Base-by-base conservation (phyloP, 441 rosid species). In the Pelargonium australe region DNA sequence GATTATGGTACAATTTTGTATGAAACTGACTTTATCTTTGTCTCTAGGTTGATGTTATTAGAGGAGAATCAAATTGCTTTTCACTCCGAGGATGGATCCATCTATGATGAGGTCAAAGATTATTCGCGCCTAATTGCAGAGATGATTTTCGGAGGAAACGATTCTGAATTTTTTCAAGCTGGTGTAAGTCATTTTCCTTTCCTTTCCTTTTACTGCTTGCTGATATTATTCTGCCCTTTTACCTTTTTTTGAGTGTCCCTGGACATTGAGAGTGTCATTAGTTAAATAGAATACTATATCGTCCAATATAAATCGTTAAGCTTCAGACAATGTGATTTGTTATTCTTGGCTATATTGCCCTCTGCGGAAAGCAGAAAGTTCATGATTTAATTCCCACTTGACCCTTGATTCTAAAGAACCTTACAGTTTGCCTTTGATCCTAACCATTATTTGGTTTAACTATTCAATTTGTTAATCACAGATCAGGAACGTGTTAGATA, bases 1-100 rank as follows among this genome's bases (percentile, higher is more conserved):
- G 60, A 17, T 53, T 14, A 16, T 53, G 60, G 7, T 14, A 6
- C 4, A 20, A 53, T 14, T 14, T 5, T 14, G 60, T 53, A 17
- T 6, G 23, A 53, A 16, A 53, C 4, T 53, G 7, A 53, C 7
- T 53, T 14, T 53, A 53, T 14, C 60, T 43, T 23, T 61, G 41
- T 51, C 9, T 69, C 19, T 75, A 89, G 98, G 88, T 74, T 95
- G 83, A 95, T 95, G 99, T 72, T 95, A 71, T 82, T 92, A 65
- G 99, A 92, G 85, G 98, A 95, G 86, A 95, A 95, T 81, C 98
- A 95, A 82, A 89, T 95, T 71, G 86, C 97, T n/a, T 92, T 92
- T 80, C 99, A 92, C 77, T 86, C 98, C 0, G 97, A 92, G 68
- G 92, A 89, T 16, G 98, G 99, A 11, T 65, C 82, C 75, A 77